Conservation (phyloP, 257 asterid species). For the Capsicum pubescens region DNA sequence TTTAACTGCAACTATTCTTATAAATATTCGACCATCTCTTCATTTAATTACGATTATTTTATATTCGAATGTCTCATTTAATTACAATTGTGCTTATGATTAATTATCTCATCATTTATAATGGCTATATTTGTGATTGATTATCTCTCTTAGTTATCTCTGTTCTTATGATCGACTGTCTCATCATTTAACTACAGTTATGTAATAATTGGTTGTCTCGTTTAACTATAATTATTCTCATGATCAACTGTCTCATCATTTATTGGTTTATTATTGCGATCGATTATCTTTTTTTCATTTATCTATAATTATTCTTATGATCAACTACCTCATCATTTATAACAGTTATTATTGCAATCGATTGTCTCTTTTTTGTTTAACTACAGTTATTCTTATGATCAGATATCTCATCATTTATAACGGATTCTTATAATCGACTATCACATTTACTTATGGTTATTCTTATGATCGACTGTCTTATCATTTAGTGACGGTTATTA, state of each 20-base stretch:
- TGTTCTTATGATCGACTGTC: background rate
- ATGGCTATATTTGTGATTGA: background rate
- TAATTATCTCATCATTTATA: background rate
- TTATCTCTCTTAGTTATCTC: background rate
- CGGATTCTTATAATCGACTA: accelerated
- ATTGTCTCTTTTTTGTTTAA: too few species aligned
- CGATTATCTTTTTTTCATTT: background rate
- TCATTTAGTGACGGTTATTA: background rate
- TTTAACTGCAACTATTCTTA: background rate
- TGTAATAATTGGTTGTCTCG: accelerated
- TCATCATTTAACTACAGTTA: background rate
- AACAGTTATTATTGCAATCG: too few species aligned
- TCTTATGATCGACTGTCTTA: background rate
- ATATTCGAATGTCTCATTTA: background rate
- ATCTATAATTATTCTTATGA: too few species aligned
- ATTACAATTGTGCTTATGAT: too few species aligned
- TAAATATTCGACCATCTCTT: background rate
- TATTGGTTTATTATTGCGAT: too few species aligned
- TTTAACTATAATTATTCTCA: background rate
- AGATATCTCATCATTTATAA: background rate
- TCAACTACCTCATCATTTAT: background rate
- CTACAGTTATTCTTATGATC: background rate
- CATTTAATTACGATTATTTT: too few species aligned
- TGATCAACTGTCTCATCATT: too few species aligned
- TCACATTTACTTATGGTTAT: background rate